Evolutionary conservation across 257 asterid genomes (phyloP), one percentile per base, ranked within the genome.

Genomic region (Gardenia jasminoides): DNA sequence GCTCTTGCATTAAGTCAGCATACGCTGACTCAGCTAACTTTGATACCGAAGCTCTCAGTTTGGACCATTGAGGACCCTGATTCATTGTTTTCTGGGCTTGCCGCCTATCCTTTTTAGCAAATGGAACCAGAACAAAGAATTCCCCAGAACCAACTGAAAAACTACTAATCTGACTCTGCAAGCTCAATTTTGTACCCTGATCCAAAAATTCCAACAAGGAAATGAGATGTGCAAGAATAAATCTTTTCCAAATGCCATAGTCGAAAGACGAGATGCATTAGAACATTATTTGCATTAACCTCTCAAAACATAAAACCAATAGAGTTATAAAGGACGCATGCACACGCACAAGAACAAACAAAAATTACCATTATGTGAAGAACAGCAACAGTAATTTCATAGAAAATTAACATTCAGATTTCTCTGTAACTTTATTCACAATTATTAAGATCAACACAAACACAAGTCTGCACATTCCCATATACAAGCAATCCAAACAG

Each of bases 101-200:
- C 71, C 82, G 85, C 81, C 74, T 78, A 76, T 81, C 87, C 88
- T 90, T 95, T 83, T 86, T 93, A 39, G 75, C 80, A 85, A 88
- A 92, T 1, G 98, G 97, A 78, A 91, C 88, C 70, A 89, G 76
- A 81, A 93, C 97, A 36, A 93, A 68, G 88, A 93, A 95, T 1
- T 92, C 97, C 67, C 86, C 91, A 39, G 54, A 83, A 76, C 86
- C 86, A 77, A 88, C 75, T 70, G 73, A 56, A 75, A 80, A 86
- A 68, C 87, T 86, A 82, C 87, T 83, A 48, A 95, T 83, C 87
- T 84, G 82, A 59, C 85, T 87, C 86, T 85, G 86, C 88, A 88
- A 75, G 67, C 80, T 78, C 89, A 95, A 79, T 85, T 95, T 95
- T 80, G 76, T 86, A 78, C 98, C 99, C 99, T 93, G 91, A 17